phyloP scores from a whole-genome alignment of 345 rosid species.

The Citrus hindsii region DNA sequence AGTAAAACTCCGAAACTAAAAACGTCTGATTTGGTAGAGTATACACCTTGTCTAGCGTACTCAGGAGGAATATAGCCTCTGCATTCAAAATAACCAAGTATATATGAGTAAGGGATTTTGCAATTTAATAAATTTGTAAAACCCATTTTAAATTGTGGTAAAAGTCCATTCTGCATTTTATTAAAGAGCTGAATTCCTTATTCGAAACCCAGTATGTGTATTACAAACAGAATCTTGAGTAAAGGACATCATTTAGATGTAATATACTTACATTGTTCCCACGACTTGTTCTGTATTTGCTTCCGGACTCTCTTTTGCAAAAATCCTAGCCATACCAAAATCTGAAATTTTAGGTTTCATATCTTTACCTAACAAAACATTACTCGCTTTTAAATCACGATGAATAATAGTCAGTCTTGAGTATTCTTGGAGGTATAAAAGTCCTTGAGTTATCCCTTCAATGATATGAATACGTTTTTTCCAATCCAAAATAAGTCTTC shows the following conservation, averaged over 20 bases:
- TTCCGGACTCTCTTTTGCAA: conserved; percentile 26
- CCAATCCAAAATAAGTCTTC: conserved; percentile 23
- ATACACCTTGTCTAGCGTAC: conserved; percentile 33
- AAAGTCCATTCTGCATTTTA: too few relatives aligned
- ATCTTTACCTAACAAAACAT: conserved; percentile 25
- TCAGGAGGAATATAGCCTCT: conserved; percentile 51
- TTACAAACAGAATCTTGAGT: neutral
- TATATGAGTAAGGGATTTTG: too few relatives aligned
- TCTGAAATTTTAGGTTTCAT: conserved; percentile 45
- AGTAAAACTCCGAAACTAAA: conserved; percentile 5
- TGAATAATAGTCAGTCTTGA: conserved; percentile 42
- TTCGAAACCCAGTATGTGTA: neutral
- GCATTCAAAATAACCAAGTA: neutral
- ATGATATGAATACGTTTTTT: conserved; percentile 24
- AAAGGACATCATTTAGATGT: neutral
- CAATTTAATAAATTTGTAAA: too few relatives aligned
- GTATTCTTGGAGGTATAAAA: conserved; percentile 46
- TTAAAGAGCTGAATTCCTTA: too few relatives aligned
- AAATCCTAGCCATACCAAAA: conserved; percentile 40
- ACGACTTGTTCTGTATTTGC: conserved; percentile 32
- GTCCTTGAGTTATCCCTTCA: conserved; percentile 44
- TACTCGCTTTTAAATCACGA: conserved; percentile 38
- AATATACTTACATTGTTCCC: conserved; percentile 17
- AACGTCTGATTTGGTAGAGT: conserved; percentile 20
- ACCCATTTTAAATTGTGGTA: too few relatives aligned